Base-by-base conservation (phyloP, 306 rosid species). In the Quillaja saponaria region DNA sequence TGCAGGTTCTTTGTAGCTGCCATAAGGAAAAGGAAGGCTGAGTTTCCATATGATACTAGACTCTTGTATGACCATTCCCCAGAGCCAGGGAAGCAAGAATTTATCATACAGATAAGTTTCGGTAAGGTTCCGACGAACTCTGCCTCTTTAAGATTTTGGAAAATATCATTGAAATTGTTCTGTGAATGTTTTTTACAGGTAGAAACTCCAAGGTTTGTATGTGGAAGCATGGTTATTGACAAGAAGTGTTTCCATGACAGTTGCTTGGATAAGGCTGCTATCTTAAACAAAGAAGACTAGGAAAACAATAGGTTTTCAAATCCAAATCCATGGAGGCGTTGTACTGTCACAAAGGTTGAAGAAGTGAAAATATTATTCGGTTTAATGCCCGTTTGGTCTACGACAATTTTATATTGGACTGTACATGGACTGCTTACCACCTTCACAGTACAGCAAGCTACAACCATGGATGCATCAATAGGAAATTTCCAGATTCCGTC, bases 301-400 rank as follows among this genome's bases (percentile, higher is more conserved):
- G 58, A 15, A 17, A 15, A 15, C 9, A 18, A 48, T 4, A 18
- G 20, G 9, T 48, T 14, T 13, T 8, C 53, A 5, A 13, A 7
- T 53, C 15, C 58, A 28, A 53, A 53, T 14, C 58, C 58, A 5
- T 53, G 58, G 58, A 28, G 10, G 7, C 58, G 20, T n/a, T 53
- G 58, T 9, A 11, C 69, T 10, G 63, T 71, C 0, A 71, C 63
- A 15, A 67, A 62, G 34, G 76, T 71, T 17, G 76, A 53, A 31
- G 38, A 53, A n/a, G 58, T 53, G 10, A 53, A 53, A 53, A 53
- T 31, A 37, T 13, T 53, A 14, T 8, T 31, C 10, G 25, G 31
- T 19, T 13, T 53, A 31, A 11, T 53, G 58, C 58, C 58, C 20
- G 25, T 53, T 10, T 21, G 35, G 58, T 34, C 40, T n/a, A 10